These are phyloP conservation scores for Diplotaxis tenuifolia DNA, from an alignment of 345 rosid species.

Conservation along the genomic window DNA sequence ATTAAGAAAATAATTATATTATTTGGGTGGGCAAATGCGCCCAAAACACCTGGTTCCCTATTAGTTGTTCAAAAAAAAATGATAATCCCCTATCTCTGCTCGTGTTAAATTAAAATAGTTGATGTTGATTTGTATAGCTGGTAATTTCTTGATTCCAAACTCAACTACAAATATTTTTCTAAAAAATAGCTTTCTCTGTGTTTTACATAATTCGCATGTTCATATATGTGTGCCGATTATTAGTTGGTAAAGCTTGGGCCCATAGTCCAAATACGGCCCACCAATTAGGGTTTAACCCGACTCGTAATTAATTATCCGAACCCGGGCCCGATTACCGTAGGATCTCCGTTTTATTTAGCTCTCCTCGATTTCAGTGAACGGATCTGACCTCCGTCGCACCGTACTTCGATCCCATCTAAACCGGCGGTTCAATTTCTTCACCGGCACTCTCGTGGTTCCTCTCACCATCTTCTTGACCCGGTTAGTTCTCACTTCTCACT, in stretches of 20 bases:
- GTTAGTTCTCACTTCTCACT: slow-evolving; percentile 29
- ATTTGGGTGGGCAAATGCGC: too few species aligned
- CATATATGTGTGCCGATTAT: not conserved
- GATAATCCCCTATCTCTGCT: too few species aligned
- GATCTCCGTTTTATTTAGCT: slow-evolving; percentile 30
- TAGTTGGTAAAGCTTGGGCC: slow-evolving; percentile 5
- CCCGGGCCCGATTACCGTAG: slow-evolving; percentile 19
- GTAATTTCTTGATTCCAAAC: too few species aligned
- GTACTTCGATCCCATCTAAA: slow-evolving; percentile 19
- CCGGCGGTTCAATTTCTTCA: slow-evolving; percentile 7
- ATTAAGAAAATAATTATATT: too few species aligned
- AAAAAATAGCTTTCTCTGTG: too few species aligned
- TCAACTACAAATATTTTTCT: too few species aligned
- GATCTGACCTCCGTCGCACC: slow-evolving; percentile 20
- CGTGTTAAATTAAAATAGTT: too few species aligned
- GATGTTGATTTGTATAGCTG: too few species aligned
- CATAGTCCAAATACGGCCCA: slow-evolving; percentile 17
- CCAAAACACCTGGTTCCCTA: too few species aligned
- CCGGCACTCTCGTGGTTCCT: slow-evolving; percentile 7
- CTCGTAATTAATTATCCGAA: not conserved
- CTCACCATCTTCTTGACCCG: slow-evolving; percentile 19
- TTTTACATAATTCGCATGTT: too few species aligned
- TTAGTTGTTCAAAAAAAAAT: too few species aligned
- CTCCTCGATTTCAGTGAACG: slow-evolving; percentile 24
- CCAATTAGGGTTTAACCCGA: slow-evolving; percentile 1